Base-by-base conservation (phyloP, 2,329 filamentous ascomycete genomes). In the Colletotrichum kahawae region DNA sequence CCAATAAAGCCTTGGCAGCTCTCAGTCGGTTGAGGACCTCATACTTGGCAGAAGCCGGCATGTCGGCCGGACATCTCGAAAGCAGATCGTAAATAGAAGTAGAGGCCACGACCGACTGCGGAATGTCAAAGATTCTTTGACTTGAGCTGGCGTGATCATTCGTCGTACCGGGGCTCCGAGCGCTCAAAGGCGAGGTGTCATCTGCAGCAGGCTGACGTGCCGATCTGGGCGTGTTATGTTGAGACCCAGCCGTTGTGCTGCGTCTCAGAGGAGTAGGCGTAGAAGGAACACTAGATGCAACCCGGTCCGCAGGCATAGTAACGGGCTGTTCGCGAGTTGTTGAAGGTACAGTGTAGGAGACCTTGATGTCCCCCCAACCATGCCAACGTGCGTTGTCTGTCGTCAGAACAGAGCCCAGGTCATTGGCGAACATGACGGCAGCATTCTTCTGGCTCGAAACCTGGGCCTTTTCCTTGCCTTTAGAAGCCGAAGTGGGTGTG, bases 21-120 rank as follows among this genome's bases (percentile, higher is more conserved):
- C 97, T 93, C 27, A 98, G 85, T 70, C 95, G 93, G 78, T 96
- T 93, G 57, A 99, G 91, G 43, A 96, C 88, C 78, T 98, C 97
- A 81, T 98, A 98, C 78, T 92, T 93, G 14, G 92, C 89, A 63
- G 93, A 89, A 43, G 92, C 86, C 1, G 96, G 95, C 79, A 98
- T 85, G 75, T 94, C 92, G 6, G 88, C 82, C 1, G 93, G 87
- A 63, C 88, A 88, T 48, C 87, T 87, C 5, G 86, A 85, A 64
- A 94, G 82, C 38, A 94, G 85, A 8, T 92, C 87, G 78, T 91
- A 89, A 48, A 92, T 86, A 8, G 89, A 85, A 5, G 85, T 86
- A 7, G 90, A 87, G 59, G 84, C 82, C 21, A 94, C 86, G 13
- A 87, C 84, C 13, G 87, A 86, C 77, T 90, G 87, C 12, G 93